Percentiles rank a stretch among this genome's conserved stretches.
These are phyloP conservation scores for Phytophthora rubi DNA, from an alignment of 352 stramenopile genomes.

Conservation along the genomic window DNA sequence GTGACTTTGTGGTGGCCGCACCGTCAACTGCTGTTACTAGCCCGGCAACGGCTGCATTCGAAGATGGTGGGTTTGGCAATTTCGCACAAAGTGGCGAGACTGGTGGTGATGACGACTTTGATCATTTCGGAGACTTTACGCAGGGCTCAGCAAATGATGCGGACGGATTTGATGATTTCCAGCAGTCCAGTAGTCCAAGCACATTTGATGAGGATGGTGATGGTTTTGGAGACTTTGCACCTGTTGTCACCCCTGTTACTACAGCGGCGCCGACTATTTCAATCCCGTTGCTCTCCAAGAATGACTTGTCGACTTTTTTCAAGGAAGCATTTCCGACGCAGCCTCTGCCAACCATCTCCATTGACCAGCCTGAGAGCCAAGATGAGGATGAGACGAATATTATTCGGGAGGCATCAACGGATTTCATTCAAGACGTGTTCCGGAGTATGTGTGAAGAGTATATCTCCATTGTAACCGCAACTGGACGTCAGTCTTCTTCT, in stretches of 20 bases:
- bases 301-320: slow-evolving; percentile 49
- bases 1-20: slow-evolving; percentile 13
- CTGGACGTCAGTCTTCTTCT: slow-evolving; percentile 11
- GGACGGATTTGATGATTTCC: slow-evolving; percentile 25
- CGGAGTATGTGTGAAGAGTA: slow-evolving; percentile 38
- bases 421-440: slow-evolving; percentile 33
- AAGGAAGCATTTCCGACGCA: slow-evolving; percentile 38
- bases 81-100: slow-evolving; percentile 26
- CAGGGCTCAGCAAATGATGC: slow-evolving; percentile 24
- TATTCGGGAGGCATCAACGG: slow-evolving; percentile 18
- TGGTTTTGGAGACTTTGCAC: slow-evolving; percentile 43
- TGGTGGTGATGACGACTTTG: slow-evolving; percentile 28
- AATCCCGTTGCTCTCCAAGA: slow-evolving; percentile 25
- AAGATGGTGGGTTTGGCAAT: slow-evolving; percentile 21
- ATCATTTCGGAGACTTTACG: slow-evolving; percentile 50
- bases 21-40: background rate
- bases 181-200: slow-evolving; percentile 24
- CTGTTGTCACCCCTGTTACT: slow-evolving; percentile 18
- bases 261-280: slow-evolving; percentile 1
- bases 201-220: slow-evolving; percentile 27
- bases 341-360: slow-evolving; percentile 8
- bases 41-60: background rate
- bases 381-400: slow-evolving; percentile 12
- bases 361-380: slow-evolving; percentile 13
- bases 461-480: slow-evolving; percentile 27